These are phyloP conservation scores for Rosa lucieae DNA, from an alignment of 306 rosid species.

Conservation along the genomic window DNA sequence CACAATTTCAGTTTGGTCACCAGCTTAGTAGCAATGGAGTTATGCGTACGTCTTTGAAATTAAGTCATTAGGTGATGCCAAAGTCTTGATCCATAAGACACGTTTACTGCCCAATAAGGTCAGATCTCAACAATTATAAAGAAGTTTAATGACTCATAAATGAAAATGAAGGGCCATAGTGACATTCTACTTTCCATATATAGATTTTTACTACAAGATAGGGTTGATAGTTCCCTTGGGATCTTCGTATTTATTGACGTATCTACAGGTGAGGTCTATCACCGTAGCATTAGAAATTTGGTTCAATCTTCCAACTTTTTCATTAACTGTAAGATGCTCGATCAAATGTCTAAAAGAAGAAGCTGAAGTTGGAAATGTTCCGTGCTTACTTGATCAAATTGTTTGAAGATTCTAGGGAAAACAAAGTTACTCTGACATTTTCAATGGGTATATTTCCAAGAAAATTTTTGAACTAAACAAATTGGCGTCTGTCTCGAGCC, in stretches of 20 bases:
- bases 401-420: not conserved
- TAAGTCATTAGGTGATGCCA: not conserved
- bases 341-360: not conserved
- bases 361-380: not conserved
- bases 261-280: no score
- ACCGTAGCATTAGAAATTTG: no score
- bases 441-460: not conserved
- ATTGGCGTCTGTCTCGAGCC: not conserved
- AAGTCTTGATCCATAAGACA: not conserved
- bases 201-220: no score
- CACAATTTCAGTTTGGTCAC: slow-evolving; percentile 5
- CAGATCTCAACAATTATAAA: not conserved
- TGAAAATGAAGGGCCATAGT: not conserved
- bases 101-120: not conserved
- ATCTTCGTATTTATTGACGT: not conserved
- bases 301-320: not conserved
- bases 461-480: not conserved
- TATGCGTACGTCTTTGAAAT: no score
- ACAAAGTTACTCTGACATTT: not conserved
- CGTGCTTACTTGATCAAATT: not conserved
- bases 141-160: not conserved
- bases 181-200: no score
- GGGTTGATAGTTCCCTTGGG: no score
- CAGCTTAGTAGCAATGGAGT: not conserved
- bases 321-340: not conserved